Conservation (phyloP, 2,329 filamentous ascomycete genomes). For the Colletotrichum sojae region DNA sequence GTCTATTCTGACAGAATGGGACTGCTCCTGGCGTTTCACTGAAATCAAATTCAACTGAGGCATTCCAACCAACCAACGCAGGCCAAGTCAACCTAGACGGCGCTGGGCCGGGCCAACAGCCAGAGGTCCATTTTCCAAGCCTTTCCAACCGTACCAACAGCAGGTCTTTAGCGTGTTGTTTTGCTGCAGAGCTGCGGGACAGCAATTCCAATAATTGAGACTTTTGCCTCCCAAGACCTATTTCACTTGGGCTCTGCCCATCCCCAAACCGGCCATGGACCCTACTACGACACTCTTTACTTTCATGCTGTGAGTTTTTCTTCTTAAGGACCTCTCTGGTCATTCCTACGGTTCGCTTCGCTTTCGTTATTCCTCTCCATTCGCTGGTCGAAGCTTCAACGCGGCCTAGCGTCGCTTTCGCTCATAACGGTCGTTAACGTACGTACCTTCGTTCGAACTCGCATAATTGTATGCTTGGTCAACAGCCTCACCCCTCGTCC, state of each 20-base stretch:
- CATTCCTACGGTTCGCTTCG: slow-evolving; percentile 41
- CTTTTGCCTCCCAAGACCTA: slow-evolving; percentile 20
- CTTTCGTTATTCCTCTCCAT: slow-evolving; percentile 41
- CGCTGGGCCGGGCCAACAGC: slow-evolving; percentile 28
- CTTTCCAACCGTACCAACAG: slow-evolving; percentile 9
- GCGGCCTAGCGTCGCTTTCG: slow-evolving; percentile 22
- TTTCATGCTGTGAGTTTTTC: slow-evolving; percentile 69
- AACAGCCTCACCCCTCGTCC: slow-evolving; percentile 23
- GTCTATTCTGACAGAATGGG: slow-evolving; percentile 48
- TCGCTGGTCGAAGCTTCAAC: slow-evolving; percentile 37
- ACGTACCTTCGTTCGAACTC: slow-evolving; percentile 21
- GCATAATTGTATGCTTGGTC: slow-evolving; percentile 36
- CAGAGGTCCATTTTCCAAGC: slow-evolving; percentile 24
- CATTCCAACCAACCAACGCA: slow-evolving; percentile 35
- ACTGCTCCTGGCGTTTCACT: slow-evolving; percentile 40
- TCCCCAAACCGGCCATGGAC: slow-evolving; percentile 60
- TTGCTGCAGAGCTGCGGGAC: slow-evolving; percentile 16
- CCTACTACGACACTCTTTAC: slow-evolving; percentile 59
- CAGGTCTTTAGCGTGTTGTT: neutral
- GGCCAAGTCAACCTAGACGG: slow-evolving; percentile 37
- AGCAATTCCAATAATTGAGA: slow-evolving; percentile 23
- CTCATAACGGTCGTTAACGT: slow-evolving; percentile 2
- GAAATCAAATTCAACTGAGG: slow-evolving; percentile 31
- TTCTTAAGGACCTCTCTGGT: slow-evolving; percentile 42
- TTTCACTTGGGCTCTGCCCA: slow-evolving; percentile 29